phyloP scores from a whole-genome alignment of 179 eudicot genomes.

The Spergularia azorica region DNA sequence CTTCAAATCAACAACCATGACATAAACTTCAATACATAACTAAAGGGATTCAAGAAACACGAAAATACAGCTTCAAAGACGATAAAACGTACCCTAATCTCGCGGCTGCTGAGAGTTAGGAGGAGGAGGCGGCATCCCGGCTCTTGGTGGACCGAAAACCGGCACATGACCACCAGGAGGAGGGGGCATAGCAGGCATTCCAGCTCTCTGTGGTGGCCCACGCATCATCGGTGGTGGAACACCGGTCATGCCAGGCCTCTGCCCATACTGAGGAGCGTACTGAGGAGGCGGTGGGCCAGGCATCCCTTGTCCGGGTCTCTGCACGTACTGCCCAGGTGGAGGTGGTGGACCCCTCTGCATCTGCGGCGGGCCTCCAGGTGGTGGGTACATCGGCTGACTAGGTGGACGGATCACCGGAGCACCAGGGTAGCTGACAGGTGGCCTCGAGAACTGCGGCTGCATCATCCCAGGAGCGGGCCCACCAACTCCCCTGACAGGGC shows the following conservation, averaged over 20 bases:
- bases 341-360: constrained; percentile 53
- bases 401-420: constrained; percentile 67
- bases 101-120: constrained; percentile 49
- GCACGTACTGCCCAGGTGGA: constrained; percentile 56
- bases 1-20: too few relatives aligned
- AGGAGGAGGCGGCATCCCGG: constrained; percentile 77
- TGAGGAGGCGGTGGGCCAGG: constrained; percentile 44
- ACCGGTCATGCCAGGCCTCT: constrained; percentile 53
- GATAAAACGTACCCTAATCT: constrained; percentile 16
- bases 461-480: constrained; percentile 95
- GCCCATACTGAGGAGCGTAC: constrained; percentile 62
- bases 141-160: constrained; percentile 64
- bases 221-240: constrained; percentile 76
- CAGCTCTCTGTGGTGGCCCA: constrained; percentile 51
- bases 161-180: constrained; percentile 69
- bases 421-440: constrained; percentile 55
- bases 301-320: constrained; percentile 28
- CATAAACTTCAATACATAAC: background rate
- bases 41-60: background rate
- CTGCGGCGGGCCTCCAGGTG: constrained; percentile 42
- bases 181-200: constrained; percentile 73
- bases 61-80: background rate
- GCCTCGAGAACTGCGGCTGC: constrained; percentile 95
- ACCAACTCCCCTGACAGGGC: constrained; percentile 88
- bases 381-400: constrained; percentile 51